A percentile compares a stretch with the other conserved stretches of the same genome.
Conservation (phyloP, 179 eudicot species). For the Corrigiola litoralis region DNA sequence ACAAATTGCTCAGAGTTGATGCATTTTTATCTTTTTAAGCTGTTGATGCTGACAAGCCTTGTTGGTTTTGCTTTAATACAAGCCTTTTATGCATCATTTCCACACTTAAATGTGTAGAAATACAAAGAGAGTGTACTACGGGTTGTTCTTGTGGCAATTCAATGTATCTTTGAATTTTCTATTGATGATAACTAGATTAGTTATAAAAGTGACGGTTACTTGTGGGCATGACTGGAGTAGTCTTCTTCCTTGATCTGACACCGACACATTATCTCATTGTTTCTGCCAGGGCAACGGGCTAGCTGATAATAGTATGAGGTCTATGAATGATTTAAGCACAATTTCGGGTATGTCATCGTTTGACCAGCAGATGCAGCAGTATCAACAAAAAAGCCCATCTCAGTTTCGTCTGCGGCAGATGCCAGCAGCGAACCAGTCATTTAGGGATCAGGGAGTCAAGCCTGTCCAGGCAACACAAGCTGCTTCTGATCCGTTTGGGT, state of each 20-base stretch:
- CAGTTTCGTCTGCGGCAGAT: slow-evolving; percentile 68
- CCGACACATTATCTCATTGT: neutral
- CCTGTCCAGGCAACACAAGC: slow-evolving; percentile 49
- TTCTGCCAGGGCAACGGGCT: slow-evolving; percentile 50
- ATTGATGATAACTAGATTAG: neutral
- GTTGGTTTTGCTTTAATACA: neutral
- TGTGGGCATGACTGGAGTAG: neutral
- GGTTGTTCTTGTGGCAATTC: neutral
- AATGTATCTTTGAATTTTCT: neutral
- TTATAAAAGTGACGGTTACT: neutral
- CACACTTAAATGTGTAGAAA: too few relatives aligned
- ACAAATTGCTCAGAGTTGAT: neutral
- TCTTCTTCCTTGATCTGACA: neutral
- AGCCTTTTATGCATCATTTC: neutral
- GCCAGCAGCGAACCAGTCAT: slow-evolving; percentile 50
- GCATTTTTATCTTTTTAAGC: neutral
- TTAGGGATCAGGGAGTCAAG: slow-evolving; percentile 63
- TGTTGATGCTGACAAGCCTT: neutral
- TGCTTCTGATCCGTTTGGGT: slow-evolving; percentile 57
- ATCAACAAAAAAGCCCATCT: slow-evolving; percentile 61
- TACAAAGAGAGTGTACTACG: too few relatives aligned
- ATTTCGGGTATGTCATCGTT: slow-evolving; percentile 52
- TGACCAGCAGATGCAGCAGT: slow-evolving; percentile 70
- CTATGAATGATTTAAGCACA: slow-evolving; percentile 42
- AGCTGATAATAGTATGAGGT: slow-evolving; percentile 55